These are phyloP conservation scores for Sedum album DNA, from an alignment of 164 flowering plant species.

Conservation along the genomic window DNA sequence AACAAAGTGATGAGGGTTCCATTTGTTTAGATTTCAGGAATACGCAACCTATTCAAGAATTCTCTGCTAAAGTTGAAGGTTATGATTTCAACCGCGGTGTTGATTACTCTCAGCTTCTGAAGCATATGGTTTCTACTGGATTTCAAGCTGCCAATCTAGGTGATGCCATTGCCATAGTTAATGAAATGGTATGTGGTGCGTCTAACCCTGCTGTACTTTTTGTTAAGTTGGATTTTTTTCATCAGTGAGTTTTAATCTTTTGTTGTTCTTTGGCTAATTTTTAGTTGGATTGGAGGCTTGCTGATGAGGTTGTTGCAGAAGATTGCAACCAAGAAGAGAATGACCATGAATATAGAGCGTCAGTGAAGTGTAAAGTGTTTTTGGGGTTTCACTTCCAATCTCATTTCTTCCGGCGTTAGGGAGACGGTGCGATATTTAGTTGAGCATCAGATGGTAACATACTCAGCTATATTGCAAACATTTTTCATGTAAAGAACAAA, in stretches of 20 bases:
- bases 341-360: constrained; percentile 37
- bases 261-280: background rate
- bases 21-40: too few species aligned
- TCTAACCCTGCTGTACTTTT: background rate
- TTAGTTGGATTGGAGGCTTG: constrained; percentile 78
- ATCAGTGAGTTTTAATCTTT: background rate
- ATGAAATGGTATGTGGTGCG: constrained; percentile 64
- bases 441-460: constrained; percentile 75
- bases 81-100: too few species aligned
- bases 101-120: too few species aligned
- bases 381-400: constrained; percentile 93
- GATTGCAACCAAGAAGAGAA: constrained; percentile 64
- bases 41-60: too few species aligned
- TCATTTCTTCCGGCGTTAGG: constrained; percentile 84
- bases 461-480: too few species aligned
- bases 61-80: too few species aligned
- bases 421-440: constrained; percentile 77
- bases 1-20: too few species aligned
- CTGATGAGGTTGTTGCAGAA: constrained; percentile 39
- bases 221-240: background rate
- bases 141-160: constrained; percentile 97
- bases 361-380: constrained; percentile 72
- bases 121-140: constrained; percentile 66
- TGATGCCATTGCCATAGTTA: constrained; percentile 70
- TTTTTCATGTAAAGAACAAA: too few species aligned